phyloP scores from a whole-genome alignment of 2,329 filamentous ascomycete genomes.

The Diaporthe velutina region DNA sequence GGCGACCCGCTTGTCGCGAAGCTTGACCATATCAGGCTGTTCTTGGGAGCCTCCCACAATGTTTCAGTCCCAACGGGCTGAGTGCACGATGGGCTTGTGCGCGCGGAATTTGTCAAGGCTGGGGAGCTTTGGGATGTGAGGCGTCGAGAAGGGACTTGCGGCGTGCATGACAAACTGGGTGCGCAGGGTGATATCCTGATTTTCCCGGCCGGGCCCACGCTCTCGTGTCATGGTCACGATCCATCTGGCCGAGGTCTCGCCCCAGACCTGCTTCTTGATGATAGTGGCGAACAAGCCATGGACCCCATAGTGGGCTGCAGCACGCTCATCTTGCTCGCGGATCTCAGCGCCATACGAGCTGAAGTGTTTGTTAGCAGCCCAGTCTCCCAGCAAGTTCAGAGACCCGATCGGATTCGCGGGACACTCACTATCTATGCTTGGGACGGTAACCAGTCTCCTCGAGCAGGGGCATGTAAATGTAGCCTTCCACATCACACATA shows the following conservation, averaged over 20 bases:
- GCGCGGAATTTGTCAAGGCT: slow-evolving; percentile 43
- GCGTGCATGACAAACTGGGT: slow-evolving; percentile 57
- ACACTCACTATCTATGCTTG: slow-evolving; percentile 37
- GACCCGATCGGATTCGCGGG: slow-evolving; percentile 39
- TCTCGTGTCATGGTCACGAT: not conserved
- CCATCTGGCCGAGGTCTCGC: not conserved
- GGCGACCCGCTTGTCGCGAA: slow-evolving; percentile 70
- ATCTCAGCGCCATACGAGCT: not conserved
- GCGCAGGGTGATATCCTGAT: slow-evolving; percentile 56
- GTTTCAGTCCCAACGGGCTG: slow-evolving; percentile 28
- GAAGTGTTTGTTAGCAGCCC: not conserved
- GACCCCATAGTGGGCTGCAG: not conserved
- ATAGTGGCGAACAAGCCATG: not conserved
- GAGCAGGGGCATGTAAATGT: slow-evolving; percentile 30
- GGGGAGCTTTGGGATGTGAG: slow-evolving; percentile 52
- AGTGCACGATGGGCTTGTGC: slow-evolving; percentile 35
- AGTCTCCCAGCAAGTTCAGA: slow-evolving; percentile 53
- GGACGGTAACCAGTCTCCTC: slow-evolving; percentile 1
- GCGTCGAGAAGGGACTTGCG: slow-evolving; percentile 60
- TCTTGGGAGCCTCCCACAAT: not conserved
- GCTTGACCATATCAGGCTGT: slow-evolving; percentile 33
- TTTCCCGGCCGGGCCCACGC: not conserved
- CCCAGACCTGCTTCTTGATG: slow-evolving; percentile 1
- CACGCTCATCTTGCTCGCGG: not conserved
- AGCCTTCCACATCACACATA: slow-evolving; percentile 48